phyloP scores from a whole-genome alignment of 768 basidiomycete species.

The Fomitopsis pulvina region DNA sequence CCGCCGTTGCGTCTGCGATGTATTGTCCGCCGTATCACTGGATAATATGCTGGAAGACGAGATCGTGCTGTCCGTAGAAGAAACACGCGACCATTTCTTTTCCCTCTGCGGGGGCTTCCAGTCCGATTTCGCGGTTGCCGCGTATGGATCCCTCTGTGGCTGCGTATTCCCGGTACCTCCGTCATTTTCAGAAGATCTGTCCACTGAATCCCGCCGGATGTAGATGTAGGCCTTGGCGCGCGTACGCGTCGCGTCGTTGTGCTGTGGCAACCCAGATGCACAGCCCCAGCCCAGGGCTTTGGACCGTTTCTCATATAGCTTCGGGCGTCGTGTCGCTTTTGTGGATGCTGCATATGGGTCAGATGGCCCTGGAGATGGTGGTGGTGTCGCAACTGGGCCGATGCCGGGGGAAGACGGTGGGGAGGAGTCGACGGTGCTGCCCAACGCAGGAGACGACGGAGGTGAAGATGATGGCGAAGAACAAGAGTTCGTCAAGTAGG shows the following conservation, averaged over 20 bases:
- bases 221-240: neutral
- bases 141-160: constrained; percentile 15
- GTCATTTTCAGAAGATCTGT: neutral
- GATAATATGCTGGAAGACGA: constrained; percentile 1
- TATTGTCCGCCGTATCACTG: neutral
- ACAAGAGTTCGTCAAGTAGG: neutral
- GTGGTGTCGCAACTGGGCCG: constrained; percentile 22
- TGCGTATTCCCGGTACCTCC: neutral
- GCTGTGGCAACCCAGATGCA: constrained; percentile 5
- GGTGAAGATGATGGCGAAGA: constrained; percentile 10
- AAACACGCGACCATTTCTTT: constrained; percentile 10
- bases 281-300: constrained; percentile 15
- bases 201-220: neutral
- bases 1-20: neutral
- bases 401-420: constrained; percentile 29
- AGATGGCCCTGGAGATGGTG: constrained; percentile 21
- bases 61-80: constrained; percentile 1
- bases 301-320: constrained; percentile 34
- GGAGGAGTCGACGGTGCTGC: constrained; percentile 31
- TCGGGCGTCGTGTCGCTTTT: constrained; percentile 36
- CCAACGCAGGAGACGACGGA: constrained; percentile 41
- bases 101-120: constrained; percentile 17
- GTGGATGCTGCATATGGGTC: constrained; percentile 59
- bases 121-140: constrained; percentile 11
- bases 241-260: neutral